Evolutionary conservation across 805 yeast genomes (phyloP), one percentile per base, ranked within the genome.

Genomic region (Myxozyma neotropica): DNA sequence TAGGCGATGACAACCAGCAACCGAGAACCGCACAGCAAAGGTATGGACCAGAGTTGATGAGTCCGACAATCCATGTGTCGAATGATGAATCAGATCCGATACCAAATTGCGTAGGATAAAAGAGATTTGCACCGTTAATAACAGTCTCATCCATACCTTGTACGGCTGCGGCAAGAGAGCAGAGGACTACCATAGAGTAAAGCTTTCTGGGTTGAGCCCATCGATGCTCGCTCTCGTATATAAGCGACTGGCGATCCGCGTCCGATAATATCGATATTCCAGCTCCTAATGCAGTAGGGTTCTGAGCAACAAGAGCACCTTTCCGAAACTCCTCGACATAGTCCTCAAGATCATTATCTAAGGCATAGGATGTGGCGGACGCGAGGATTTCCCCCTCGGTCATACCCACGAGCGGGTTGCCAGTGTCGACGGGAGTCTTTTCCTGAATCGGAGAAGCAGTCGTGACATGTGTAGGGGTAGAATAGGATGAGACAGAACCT

Each of bases 141-240:
- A 84, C 89, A 5, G 88, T 80, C 70, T 86, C 88, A 70, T 86
- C 90, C 88, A 84, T 84, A 54, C 90, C 90, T 69, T 85, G 87
- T 4, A 87, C 84, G 3, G 88, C 86, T 17, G 83, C 83, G 50
- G 88, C 84, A 77, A 85, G 75, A 2, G 89, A 85, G 47, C 87
- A 83, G 68, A 84, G 73, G 7, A 84, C 80, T 71, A 83, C 80
- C 21, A 81, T 79, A 72, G 76, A 67, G 68, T 81, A 76, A 70
- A 78, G 71, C 13, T 75, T 58, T 35, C 54, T 53, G 7, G 76
- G 76, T 50, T 76, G 87, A 24, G 69, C 61, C 74, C 85, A 74
- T 27, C 83, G 78, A 46, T 81, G 81, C 5, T 74, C 64, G 54
- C 72, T 72, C 65, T 84, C 88, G 47, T 74, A 75, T 44, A 74